Evolutionary conservation across 2,329 filamentous ascomycete genomes (phyloP), one percentile per base, ranked within the genome.

Genomic region (Coniochaeta hoffmannii): DNA sequence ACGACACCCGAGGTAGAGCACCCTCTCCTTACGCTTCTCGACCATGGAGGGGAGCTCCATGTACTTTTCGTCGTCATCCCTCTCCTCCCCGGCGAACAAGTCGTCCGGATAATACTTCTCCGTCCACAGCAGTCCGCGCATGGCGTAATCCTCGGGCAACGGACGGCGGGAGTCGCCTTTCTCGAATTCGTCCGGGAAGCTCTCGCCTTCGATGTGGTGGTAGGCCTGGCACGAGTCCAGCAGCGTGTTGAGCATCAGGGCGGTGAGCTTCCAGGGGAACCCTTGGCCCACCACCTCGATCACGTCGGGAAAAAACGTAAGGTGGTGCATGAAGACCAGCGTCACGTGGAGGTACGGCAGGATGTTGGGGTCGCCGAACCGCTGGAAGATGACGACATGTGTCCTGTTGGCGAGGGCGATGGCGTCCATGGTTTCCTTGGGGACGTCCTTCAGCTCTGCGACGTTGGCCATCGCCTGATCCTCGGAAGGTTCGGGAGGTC

Each of bases 11-110:
- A 87, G 66, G 71, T 80, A 86, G 0, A 88, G 64, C 0, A 86
- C 78, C 0, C 86, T 73, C 53, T 83, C 80, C 32, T 76, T 77
- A 6, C 86, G 73, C n/a, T 79, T 72, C 15, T 77, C 76, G 0
- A 73, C 73, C 65, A 85, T 85, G 0, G 81, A 85, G 0, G 82
- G 70, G 0, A 80, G 68, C 62, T 89, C 86, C 49, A 88, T 79
- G 15, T 78, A 78, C 41, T 84, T 79, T 58, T 88, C 85, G 11
- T 87, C 83, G n/a, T 88, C 85, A 26, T 88, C 85, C 5, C 84
- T 75, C 56, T 78, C 77, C 1, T 78, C 76, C n/a, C 61, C 56
- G 9, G 76, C 74, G 62, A 89, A 89, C 80, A 81, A 88, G 0
- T 74, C 70, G 0, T 68, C 55, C 0, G 85, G 83, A 54, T 81